Base-by-base conservation (phyloP, 75 land plant species). In the Picea sitchensis region DNA sequence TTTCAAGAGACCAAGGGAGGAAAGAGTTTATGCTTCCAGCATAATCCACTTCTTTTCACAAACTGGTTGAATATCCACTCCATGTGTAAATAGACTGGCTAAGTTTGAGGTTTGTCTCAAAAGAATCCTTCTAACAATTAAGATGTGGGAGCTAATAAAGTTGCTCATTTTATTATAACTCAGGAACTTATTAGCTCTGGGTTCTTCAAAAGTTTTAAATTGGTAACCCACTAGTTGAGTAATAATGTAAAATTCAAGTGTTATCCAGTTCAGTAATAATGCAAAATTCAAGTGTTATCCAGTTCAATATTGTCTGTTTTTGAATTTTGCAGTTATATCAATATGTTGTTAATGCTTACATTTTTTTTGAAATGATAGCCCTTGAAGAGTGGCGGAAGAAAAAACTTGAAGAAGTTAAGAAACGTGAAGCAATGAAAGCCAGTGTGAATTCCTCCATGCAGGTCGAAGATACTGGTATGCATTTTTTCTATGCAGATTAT, bases 371-470 rank as follows among this genome's bases (percentile, higher is more conserved):
- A 80, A 34, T 77, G 13, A 75, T 63, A 85, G 87, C 82, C 32
- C 57, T 90, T 11, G 85, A 85, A 38, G 71, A 74, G 26, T 90
- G 91, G 91, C 84, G 87, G 26, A 69, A 58, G 69, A 68, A 83
- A 63, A 90, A 85, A 23, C 90, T 90, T 11, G 80, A 88, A 76
- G 90, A 81, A 58, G 73, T 78, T 58, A 71, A 73, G 61, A 77
- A 44, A 34, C 32, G 34, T 20, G 74, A 64, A 54, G 17, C 54
- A 21, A 79, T 14, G 60, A 78, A 80, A 59, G 26, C 56, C 59
- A 72, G 65, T n/a, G 65, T 75, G 12, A 81, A 79, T 65, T 79
- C 81, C 36, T 64, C 77, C 59, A 65, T 34, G 26, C 57, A 81
- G 41, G 56, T 41, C 13, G 23, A 73, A 59, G 88, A 68, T 72